These are phyloP conservation scores for Solioccasus polychromus DNA, from an alignment of 768 basidiomycete species.

Conservation along the genomic window DNA sequence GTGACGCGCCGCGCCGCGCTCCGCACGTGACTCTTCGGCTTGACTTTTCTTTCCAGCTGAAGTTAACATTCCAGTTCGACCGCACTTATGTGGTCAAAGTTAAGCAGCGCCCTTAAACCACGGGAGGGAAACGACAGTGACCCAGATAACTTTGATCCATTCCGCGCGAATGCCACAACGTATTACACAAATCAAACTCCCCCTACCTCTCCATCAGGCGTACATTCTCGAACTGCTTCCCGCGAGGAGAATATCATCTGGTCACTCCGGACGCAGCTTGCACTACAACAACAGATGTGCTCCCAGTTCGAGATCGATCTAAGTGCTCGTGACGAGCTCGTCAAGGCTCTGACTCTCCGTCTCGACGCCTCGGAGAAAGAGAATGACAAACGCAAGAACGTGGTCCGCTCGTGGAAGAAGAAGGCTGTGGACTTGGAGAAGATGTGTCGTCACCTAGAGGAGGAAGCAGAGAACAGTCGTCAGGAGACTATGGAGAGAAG, in stretches of 20 bases:
- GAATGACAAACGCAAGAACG: conserved; percentile 53
- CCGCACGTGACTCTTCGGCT: no score
- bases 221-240: conserved; percentile 58
- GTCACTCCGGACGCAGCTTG: conserved; percentile 71
- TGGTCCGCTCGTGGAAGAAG: conserved; percentile 67
- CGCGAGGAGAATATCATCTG: conserved; percentile 71
- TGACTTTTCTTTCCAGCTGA: no score
- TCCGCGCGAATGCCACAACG: conserved; percentile 67
- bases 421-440: conserved; percentile 73
- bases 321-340: conserved; percentile 68
- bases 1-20: no score
- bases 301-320: conserved; percentile 77
- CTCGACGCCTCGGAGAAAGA: conserved; percentile 59
- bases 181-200: conserved; percentile 78
- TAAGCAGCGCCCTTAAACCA: conserved; percentile 54
- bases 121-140: conserved; percentile 28
- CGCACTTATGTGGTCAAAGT: conserved; percentile 57
- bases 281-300: conserved; percentile 71
- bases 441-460: conserved; percentile 65
- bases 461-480: conserved; percentile 83
- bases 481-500: conserved; percentile 80
- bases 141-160: conserved; percentile 40
- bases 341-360: conserved; percentile 55
- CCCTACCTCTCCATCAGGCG: conserved; percentile 53
- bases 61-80: no score